These are phyloP conservation scores for Haplosporangium sp. DNA, from an alignment of 371 early-diverging fungal genomes.

Conservation along the genomic window DNA sequence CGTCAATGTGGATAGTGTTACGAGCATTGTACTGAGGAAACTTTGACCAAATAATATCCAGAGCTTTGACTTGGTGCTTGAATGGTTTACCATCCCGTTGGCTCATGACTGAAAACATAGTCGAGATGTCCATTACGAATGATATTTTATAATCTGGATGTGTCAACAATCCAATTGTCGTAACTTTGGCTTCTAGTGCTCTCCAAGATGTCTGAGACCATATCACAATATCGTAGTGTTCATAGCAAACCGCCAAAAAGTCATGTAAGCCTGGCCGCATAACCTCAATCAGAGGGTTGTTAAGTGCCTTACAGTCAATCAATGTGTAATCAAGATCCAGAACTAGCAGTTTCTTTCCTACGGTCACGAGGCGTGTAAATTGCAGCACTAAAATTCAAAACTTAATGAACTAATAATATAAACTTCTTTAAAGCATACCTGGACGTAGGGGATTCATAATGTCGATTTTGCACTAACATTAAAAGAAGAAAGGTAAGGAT, in stretches of 20 bases:
- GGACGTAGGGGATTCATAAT: slow-evolving; percentile 62
- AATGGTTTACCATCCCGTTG: slow-evolving; percentile 60
- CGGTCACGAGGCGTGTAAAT: background rate
- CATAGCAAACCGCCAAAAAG: slow-evolving; percentile 66
- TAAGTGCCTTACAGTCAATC: slow-evolving; percentile 67
- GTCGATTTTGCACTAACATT: slow-evolving; percentile 59
- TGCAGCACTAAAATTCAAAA: background rate
- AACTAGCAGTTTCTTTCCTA: slow-evolving; percentile 67
- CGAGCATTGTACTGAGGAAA: slow-evolving; percentile 59
- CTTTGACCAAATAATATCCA: slow-evolving; percentile 70
- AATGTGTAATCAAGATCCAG: slow-evolving; percentile 77
- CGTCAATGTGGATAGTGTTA: slow-evolving; percentile 74
- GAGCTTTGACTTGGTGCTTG: slow-evolving; percentile 70
- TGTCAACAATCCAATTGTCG: slow-evolving; percentile 67
- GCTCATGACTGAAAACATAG: slow-evolving; percentile 68
- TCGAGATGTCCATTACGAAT: slow-evolving; percentile 68
- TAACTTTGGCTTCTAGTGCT: slow-evolving; percentile 72
- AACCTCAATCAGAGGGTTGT: slow-evolving; percentile 61
- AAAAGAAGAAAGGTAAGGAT: background rate
- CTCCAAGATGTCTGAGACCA: slow-evolving; percentile 77
- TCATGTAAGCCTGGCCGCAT: slow-evolving; percentile 73
- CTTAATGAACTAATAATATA: too few relatives aligned
- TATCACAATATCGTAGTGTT: slow-evolving; percentile 71
- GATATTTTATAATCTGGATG: slow-evolving; percentile 69
- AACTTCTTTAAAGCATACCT: slow-evolving; percentile 19